Base-by-base conservation (phyloP, 441 rosid species). In the Corymbia calophylla region DNA sequence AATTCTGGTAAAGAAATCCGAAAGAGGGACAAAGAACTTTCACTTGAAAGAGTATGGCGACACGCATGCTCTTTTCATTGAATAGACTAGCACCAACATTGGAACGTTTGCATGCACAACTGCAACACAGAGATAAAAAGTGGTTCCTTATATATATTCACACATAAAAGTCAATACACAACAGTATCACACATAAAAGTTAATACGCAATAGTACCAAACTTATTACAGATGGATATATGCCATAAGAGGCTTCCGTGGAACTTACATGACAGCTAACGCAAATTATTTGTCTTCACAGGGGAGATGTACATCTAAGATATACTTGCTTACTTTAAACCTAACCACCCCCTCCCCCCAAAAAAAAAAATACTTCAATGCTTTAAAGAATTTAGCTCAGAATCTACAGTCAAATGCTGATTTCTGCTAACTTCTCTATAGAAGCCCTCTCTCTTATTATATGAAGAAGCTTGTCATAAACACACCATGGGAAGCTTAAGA, bases 401-500 rank as follows among this genome's bases (percentile, higher is more conserved):
- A 73, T 73, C 84, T 73, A 17, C n/a, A 3, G n/a, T 73, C 84
- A 73, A 73, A 77, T 77, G 84, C 51, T 77, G 18, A 77, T 77
- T 47, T 77, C n/a, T 7, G 84, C 84, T 25, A 77, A 77, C 84
- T 48, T 44, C 51, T 77, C 84, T 12, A 23, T 25, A 12, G 84
- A 47, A 77, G 73, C 89, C 77, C 88, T 92, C 2, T 89, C 89
- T 94, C 54, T 93, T 94, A 96, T 97, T 66, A 95, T 96, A 39
- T 90, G 90, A 53, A 95, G 89, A 88, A 97, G 94, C 91, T 91
- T 94, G 89, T 97, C 98, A 62, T 95, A 94, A 66, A 96, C 96
- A 90, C 96, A 94, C 98, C 99, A 97, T 5, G 99, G 93, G 88
- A 97, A 97, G 91, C 99, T 97, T 73, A 97, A 95, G 88, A 91